Base-by-base conservation (phyloP, 306 rosid genomes). In the Quercus bicolor region DNA sequence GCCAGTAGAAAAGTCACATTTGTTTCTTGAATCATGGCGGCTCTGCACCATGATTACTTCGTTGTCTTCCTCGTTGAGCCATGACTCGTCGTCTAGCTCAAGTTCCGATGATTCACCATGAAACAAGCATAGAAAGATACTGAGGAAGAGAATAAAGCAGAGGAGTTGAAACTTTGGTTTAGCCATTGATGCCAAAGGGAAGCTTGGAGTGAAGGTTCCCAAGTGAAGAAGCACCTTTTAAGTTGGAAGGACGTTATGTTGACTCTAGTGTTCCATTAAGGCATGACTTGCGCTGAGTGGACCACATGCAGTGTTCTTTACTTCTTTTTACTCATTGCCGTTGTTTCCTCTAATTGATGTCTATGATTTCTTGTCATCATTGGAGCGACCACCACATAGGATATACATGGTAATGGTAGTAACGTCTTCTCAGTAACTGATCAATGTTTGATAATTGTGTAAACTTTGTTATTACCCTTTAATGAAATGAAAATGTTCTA, bases 221-320 rank as follows among this genome's bases (percentile, higher is more conserved):
- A 69, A 75, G 5, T 62, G 76, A 75, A 51, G 82, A 74, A 76
- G 82, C 82, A 51, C 78, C 82, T 70, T 81, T 89, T 80, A 84
- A 55, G 48, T 65, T 74, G 70, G 66, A 75, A 75, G 75, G 84
- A 75, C 26, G 48, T 43, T 73, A 65, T 54, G 75, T 48, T 75
- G 85, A 82, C 24, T 59, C 40, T 51, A 85, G 76, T 74, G 76
- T 37, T 74, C 78, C 59, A 56, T 94, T 82, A 82, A 77, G 92
- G 93, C 98, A 87, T 89, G 94, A 90, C 77, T 89, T 79, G 56
- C 96, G 98, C 89, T 83, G 73, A 33, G 74, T 86, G 90, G 92
- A 81, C 92, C 92, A 77, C 77, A 28, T 2, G 10, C 40, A 43
- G 23, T 81, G 72, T 81, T 72, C 48, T 77, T 84, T 85, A 76